phyloP scores from a whole-genome alignment of 371 early-diverging fungal species.

The Nematocida major region DNA sequence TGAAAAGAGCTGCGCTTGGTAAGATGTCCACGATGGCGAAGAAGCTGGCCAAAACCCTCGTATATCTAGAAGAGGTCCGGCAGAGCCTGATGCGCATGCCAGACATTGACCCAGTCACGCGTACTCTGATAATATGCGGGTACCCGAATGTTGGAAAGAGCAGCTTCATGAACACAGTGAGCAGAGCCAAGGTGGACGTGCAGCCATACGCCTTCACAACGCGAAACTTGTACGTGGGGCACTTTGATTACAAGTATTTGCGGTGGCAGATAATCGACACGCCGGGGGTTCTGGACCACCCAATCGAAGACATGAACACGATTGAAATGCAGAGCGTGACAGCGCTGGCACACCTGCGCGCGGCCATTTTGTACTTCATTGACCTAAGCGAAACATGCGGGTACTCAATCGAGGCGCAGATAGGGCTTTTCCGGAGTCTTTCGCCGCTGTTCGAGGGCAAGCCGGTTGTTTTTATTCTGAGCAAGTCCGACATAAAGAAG shows the following conservation, averaged over 20 bases:
- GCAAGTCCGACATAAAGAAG: conserved; percentile 85
- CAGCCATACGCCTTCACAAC: conserved; percentile 99
- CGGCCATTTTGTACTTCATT: conserved; percentile 93
- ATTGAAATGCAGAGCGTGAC: conserved; percentile 99
- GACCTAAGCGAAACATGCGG: conserved; percentile 98
- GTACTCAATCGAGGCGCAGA: conserved; percentile 85
- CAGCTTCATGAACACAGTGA: conserved; percentile 97
- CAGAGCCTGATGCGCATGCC: conserved; percentile 94
- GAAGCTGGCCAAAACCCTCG: conserved; percentile 89
- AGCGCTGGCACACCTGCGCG: conserved; percentile 93
- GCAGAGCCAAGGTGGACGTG: conserved; percentile 97
- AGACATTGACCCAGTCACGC: conserved; percentile 93
- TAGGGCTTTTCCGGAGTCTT: conserved; percentile 79
- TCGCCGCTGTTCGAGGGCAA: conserved; percentile 96
- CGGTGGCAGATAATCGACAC: conserved; percentile 99
- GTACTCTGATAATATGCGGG: conserved; percentile 94
- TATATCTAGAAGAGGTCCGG: conserved; percentile 95
- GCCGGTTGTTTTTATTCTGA: conserved; percentile 78
- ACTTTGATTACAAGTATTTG: conserved; percentile 98
- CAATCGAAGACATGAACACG: conserved; percentile 95
- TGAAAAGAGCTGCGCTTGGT: conserved; percentile 95
- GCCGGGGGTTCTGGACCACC: conserved; percentile 98
- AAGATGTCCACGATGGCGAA: conserved; percentile 98
- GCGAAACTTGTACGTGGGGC: conserved; percentile 97
- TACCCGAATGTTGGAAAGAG: conserved; percentile 99